Evolutionary conservation across 2,329 filamentous ascomycete species (phyloP), one percentile per base, ranked within the genome.

Genomic region (Pezizomycotina sp.): DNA sequence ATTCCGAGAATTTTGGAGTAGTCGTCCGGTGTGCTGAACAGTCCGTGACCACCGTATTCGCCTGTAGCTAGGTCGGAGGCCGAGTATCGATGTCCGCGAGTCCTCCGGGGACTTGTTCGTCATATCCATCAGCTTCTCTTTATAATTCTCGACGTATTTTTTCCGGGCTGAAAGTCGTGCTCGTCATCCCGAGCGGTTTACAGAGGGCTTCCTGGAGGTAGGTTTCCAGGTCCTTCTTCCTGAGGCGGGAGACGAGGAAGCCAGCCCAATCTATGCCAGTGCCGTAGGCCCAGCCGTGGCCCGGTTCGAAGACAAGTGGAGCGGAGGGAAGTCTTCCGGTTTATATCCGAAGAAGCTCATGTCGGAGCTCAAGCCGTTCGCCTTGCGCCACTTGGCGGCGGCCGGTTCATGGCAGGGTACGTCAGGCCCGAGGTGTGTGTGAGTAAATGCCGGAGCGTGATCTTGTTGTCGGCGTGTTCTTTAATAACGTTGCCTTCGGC

Each of bases 221-320:
- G 2, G 61, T 56, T 2, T 61, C 55, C 2, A 71, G 51, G 0
- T 56, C 58, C 6, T 48, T 34, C 0, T 59, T 59, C 0, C 63
- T 64, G 0, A 64, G 48, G 0, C 58, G 54, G 46, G 69, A 66
- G 1, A 71, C 56, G 1, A 69, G 53, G 1, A 59, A 56, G 2
- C 68, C 66, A 0, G 60, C 62, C 66, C 64, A 70, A 53, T 71
- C 67, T 1, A 64, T 49, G 1, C 60, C 57, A 1, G 58, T 45
- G 1, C 64, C 60, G 42, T 71, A 70, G 43, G 57, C 55, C 65
- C 65, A 71, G 3, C 55, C 51, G 0, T 53, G 50, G 0, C 66
- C 66, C 0, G 68, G 68, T 35, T 71, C 62, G 43, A 60, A 68
- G 7, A 50, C 31, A 3, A 70, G 58, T 0, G 66, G 64, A 7